A percentile compares a stretch with the other conserved stretches of the same genome.
phyloP scores from a whole-genome alignment of 768 basidiomycete species.

The Krasilnikovozyma curviuscula region DNA sequence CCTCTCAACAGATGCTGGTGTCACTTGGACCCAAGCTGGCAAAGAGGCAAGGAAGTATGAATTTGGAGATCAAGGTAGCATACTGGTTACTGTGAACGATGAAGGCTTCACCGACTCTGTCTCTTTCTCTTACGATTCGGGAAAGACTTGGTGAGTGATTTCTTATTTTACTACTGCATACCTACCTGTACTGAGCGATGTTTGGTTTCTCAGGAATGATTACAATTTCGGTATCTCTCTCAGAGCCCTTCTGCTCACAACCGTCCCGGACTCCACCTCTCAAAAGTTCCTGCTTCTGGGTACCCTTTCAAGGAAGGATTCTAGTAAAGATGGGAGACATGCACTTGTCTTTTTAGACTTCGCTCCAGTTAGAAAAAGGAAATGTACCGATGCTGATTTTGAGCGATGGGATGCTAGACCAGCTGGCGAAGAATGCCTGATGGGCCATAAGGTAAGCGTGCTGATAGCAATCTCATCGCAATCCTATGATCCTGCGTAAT shows the following conservation, averaged over 20 bases:
- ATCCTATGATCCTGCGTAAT: too few species aligned
- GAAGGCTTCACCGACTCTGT: slow-evolving; percentile 53
- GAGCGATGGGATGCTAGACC: slow-evolving; percentile 71
- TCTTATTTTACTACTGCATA: background rate
- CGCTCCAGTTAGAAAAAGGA: slow-evolving; percentile 39
- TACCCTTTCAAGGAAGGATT: slow-evolving; percentile 43
- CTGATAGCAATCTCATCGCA: background rate
- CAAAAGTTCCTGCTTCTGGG: slow-evolving; percentile 88
- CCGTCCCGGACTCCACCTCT: slow-evolving; percentile 83
- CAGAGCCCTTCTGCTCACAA: slow-evolving; percentile 58
- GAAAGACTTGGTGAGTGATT: slow-evolving; percentile 64
- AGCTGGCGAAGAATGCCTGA: slow-evolving; percentile 55
- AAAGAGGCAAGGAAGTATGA: slow-evolving; percentile 78
- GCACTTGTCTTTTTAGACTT: slow-evolving; percentile 73
- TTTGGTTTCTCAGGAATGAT: slow-evolving; percentile 35
- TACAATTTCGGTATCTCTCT: slow-evolving; percentile 51
- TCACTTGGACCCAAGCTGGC: slow-evolving; percentile 62
- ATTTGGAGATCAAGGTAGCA: slow-evolving; percentile 76
- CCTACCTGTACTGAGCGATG: background rate
- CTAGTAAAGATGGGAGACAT: slow-evolving; percentile 37
- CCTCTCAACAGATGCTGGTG: slow-evolving; percentile 70
- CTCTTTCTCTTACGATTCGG: slow-evolving; percentile 63
- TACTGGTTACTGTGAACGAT: slow-evolving; percentile 63
- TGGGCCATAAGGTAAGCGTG: slow-evolving; percentile 67
- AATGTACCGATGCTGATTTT: slow-evolving; percentile 55